phyloP scores from a whole-genome alignment of 768 basidiomycete genomes.

The Imleria badia region DNA sequence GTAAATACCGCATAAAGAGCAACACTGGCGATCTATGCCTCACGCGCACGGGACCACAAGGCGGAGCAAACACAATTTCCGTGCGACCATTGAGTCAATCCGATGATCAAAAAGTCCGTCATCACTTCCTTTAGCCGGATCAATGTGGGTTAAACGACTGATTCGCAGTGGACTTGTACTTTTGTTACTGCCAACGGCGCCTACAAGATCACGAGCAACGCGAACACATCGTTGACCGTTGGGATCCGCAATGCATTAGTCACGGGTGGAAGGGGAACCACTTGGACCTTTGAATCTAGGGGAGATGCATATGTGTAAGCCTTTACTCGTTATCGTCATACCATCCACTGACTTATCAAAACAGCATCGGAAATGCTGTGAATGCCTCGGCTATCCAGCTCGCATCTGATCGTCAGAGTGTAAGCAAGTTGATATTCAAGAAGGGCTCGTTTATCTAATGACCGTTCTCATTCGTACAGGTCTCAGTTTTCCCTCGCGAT shows the following conservation, averaged over 20 bases:
- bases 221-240: background rate
- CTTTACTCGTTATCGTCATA: background rate
- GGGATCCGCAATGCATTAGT: background rate
- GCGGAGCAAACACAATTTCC: background rate
- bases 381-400: background rate
- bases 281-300: slow-evolving; percentile 7
- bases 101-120: background rate
- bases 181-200: background rate
- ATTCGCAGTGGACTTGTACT: background rate
- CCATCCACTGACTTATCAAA: too few relatives aligned
- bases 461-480: background rate
- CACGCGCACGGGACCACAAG: background rate
- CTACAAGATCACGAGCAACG: background rate
- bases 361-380: background rate
- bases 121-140: background rate
- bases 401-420: background rate
- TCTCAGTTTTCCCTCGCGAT: background rate
- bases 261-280: background rate
- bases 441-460: background rate
- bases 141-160: background rate
- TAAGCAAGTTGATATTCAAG: background rate
- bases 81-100: background rate
- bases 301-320: slow-evolving; percentile 1
- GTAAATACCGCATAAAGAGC: background rate
- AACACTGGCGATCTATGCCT: background rate